Evolutionary conservation across 1,284 basidiomycete genomes (phyloP).

Genomic region (Irpex rosettiformis): DNA sequence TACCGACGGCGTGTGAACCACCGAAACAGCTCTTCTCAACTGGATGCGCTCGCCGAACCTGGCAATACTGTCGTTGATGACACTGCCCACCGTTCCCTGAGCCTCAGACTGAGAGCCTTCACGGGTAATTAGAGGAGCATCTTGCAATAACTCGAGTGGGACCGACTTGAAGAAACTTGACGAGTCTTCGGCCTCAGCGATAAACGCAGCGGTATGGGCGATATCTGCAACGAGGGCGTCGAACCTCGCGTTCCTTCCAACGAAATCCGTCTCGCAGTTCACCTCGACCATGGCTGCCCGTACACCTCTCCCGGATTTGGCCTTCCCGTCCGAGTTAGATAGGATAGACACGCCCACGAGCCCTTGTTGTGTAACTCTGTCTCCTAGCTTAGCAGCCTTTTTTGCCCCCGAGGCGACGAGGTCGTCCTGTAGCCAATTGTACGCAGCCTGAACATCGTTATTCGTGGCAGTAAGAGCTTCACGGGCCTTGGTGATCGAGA

Average conservation of each 20-base stretch:
- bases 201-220: conserved; percentile 83
- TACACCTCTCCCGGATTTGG: conserved; percentile 42
- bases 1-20: conserved; percentile 59
- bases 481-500: conserved; percentile 84
- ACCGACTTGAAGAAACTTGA: conserved; percentile 38
- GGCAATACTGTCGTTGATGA: conserved; percentile 78
- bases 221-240: conserved; percentile 75
- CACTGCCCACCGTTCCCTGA: conserved; percentile 58
- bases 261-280: conserved; percentile 98
- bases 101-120: conserved; percentile 27
- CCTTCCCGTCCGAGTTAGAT: conserved; percentile 43
- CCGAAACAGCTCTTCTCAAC: conserved; percentile 69
- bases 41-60: conserved; percentile 91
- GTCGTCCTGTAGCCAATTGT: conserved; percentile 81
- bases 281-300: conserved; percentile 89
- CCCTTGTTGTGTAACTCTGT: conserved; percentile 74
- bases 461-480: conserved; percentile 79
- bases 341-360: conserved; percentile 76
- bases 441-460: conserved; percentile 73
- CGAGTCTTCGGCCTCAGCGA: conserved; percentile 52
- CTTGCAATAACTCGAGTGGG: conserved; percentile 53
- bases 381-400: conserved; percentile 83
- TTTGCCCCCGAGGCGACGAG: conserved; percentile 67
- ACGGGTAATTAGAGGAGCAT: conserved; percentile 66
- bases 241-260: conserved; percentile 86